Evolutionary conservation across 139 green algal genomes (phyloP).

Genomic region (Raphidocelis subcapitata): DNA sequence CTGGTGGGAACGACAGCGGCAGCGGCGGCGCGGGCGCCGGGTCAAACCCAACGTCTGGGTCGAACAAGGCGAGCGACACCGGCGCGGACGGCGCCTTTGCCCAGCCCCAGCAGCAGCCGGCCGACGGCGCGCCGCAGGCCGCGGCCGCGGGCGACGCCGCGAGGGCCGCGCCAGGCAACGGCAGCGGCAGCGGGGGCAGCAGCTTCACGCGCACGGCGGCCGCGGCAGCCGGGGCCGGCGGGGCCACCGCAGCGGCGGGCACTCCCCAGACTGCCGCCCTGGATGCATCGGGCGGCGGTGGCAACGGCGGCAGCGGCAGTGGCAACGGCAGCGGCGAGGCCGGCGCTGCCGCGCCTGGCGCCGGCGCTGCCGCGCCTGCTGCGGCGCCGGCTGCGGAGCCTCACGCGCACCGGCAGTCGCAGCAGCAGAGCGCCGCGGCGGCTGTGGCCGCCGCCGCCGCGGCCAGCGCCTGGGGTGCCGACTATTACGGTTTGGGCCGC

Average conservation of each 20-base stretch:
- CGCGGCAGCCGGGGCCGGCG: too few relatives aligned
- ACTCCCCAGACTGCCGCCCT: neutral
- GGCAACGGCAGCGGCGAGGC: neutral
- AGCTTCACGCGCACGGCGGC: neutral
- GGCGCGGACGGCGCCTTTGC: neutral
- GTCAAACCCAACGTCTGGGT: neutral
- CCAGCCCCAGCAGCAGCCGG: neutral
- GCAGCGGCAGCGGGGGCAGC: slow-evolving; percentile 1
- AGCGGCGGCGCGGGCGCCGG: neutral
- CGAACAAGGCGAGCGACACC: neutral
- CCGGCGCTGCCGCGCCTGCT: too few relatives aligned
- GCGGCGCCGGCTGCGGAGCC: too few relatives aligned
- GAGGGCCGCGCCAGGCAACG: neutral
- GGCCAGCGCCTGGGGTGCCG: too few relatives aligned
- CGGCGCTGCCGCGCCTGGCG: too few relatives aligned
- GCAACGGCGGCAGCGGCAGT: neutral
- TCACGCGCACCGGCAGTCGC: too few relatives aligned
- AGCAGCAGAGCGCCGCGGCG: too few relatives aligned
- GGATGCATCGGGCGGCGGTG: neutral
- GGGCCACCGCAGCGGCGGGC: neutral
- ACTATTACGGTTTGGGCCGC: too few relatives aligned
- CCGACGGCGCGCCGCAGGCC: too few relatives aligned
- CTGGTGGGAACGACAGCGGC: neutral
- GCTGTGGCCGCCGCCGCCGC: too few relatives aligned
- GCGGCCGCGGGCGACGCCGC: neutral